phyloP scores from a whole-genome alignment of 2,329 filamentous ascomycete genomes.

The Colletotrichum plurivorum region DNA sequence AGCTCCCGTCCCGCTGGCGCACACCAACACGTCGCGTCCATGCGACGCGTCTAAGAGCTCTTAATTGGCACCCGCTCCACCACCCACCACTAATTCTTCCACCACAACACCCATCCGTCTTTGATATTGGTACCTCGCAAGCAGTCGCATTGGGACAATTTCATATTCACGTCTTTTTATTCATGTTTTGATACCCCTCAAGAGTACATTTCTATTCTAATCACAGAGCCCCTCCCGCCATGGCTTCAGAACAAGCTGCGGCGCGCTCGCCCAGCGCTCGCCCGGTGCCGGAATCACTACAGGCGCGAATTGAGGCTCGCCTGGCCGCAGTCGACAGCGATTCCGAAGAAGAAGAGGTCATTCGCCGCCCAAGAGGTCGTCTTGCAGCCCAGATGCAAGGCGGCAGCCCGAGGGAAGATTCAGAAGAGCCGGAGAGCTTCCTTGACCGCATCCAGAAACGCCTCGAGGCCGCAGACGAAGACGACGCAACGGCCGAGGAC shows the following conservation, averaged over 20 bases:
- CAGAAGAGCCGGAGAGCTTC: constrained; percentile 49
- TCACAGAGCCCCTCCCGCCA: constrained; percentile 46
- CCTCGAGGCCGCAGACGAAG: constrained; percentile 50
- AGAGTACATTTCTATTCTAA: neutral
- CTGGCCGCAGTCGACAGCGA: constrained; percentile 65
- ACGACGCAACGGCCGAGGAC: constrained; percentile 49
- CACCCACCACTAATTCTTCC: constrained; percentile 11
- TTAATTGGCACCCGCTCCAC: constrained; percentile 38
- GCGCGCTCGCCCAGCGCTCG: constrained; percentile 59
- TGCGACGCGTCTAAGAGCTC: constrained; percentile 34
- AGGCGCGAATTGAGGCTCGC: constrained; percentile 69
- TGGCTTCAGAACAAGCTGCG: constrained; percentile 65
- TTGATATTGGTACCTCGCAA: constrained; percentile 15
- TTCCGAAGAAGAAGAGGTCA: constrained; percentile 56
- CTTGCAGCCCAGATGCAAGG: constrained; percentile 76
- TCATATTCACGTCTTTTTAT: constrained; percentile 12
- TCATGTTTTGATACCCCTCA: constrained; percentile 32
- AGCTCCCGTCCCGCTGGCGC: constrained; percentile 12
- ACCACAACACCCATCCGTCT: constrained; percentile 35
- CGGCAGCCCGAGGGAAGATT: constrained; percentile 42
- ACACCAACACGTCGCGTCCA: constrained; percentile 38
- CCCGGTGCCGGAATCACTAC: constrained; percentile 61
- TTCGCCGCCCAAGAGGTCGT: constrained; percentile 70
- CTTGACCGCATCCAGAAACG: constrained; percentile 60
- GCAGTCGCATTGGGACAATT: neutral